Evolutionary conservation across 176 grass and related monocot genomes (phyloP).

Genomic region (Echinochloa phyllopogon): DNA sequence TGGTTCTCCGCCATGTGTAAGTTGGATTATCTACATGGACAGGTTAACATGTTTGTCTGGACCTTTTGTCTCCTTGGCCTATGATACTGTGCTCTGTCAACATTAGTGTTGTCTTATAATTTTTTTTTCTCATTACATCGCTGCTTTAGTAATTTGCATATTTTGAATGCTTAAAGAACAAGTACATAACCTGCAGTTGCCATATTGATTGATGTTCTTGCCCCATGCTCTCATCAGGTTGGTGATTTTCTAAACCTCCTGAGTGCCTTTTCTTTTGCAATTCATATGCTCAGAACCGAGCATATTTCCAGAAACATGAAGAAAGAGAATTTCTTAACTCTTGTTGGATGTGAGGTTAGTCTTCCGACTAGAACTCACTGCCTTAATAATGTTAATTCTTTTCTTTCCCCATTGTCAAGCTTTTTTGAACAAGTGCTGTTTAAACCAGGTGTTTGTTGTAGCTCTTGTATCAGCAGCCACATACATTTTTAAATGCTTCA

Average conservation of each 20-base stretch:
- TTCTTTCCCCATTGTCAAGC: background rate
- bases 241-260: constrained; percentile 59
- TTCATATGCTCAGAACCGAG: constrained; percentile 68
- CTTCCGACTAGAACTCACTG: background rate
- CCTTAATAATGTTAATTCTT: background rate
- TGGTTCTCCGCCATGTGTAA: constrained; percentile 67
- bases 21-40: constrained; percentile 38
- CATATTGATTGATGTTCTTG: constrained; percentile 8
- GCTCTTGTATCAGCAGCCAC: constrained; percentile 42
- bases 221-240: constrained; percentile 36
- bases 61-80: constrained; percentile 2
- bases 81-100: background rate
- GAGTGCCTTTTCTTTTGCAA: constrained; percentile 55
- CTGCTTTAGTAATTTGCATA: background rate
- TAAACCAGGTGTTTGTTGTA: constrained; percentile 55
- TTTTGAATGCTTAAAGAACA: background rate
- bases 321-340: constrained; percentile 46
- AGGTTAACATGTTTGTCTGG: constrained; percentile 37
- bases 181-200: background rate
- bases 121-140: background rate
- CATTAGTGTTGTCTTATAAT: background rate
- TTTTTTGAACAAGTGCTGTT: constrained; percentile 29
- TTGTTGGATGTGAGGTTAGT: constrained; percentile 63
- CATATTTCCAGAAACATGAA: constrained; percentile 53
- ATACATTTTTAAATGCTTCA: constrained; percentile 45